Percentiles rank a stretch among this genome's conserved stretches.
Evolutionary conservation across 1,139 yeast species (phyloP).

Genomic region (Blastobotrys aristatus): DNA sequence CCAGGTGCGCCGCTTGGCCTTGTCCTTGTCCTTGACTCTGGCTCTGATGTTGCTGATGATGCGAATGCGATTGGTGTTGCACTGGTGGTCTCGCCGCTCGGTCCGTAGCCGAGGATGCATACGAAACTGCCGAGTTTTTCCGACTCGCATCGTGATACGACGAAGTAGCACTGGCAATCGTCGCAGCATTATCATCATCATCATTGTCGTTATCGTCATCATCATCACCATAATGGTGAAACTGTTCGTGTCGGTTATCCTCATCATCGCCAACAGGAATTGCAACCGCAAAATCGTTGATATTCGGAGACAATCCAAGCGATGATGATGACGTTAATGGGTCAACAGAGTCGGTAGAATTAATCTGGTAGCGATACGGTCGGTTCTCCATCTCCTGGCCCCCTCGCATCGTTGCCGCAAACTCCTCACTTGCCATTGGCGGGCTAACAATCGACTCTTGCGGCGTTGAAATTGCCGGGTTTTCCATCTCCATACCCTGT

Average conservation of each 20-base stretch:
- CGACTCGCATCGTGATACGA: slow-evolving; percentile 5
- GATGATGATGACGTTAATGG: slow-evolving; percentile 12
- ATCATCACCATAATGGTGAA: slow-evolving; percentile 1
- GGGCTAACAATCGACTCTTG: too few species aligned
- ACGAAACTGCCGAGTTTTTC: slow-evolving; percentile 8
- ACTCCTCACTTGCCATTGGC: background rate
- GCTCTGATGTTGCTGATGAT: background rate
- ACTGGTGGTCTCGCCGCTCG: too few species aligned
- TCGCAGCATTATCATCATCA: background rate
- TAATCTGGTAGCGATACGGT: background rate
- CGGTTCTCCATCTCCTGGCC: background rate
- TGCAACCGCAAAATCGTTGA: slow-evolving; percentile 15
- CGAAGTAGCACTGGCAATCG: background rate
- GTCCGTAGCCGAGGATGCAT: slow-evolving; percentile 1
- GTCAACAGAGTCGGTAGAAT: slow-evolving; percentile 12
- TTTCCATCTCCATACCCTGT: too few species aligned
- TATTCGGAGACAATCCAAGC: slow-evolving; percentile 14
- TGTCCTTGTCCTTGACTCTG: background rate
- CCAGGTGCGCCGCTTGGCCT: slow-evolving; percentile 3
- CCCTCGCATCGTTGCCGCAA: background rate
- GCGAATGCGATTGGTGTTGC: background rate
- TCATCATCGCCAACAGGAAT: slow-evolving; percentile 11
- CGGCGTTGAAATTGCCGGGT: too few species aligned
- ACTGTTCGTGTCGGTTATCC: background rate
- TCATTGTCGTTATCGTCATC: background rate